Percentiles rank a stretch among this genome's conserved stretches.
These are phyloP conservation scores for Alectoria sarmentosa DNA, from an alignment of 495 filamentous ascomycete species.

Conservation along the genomic window DNA sequence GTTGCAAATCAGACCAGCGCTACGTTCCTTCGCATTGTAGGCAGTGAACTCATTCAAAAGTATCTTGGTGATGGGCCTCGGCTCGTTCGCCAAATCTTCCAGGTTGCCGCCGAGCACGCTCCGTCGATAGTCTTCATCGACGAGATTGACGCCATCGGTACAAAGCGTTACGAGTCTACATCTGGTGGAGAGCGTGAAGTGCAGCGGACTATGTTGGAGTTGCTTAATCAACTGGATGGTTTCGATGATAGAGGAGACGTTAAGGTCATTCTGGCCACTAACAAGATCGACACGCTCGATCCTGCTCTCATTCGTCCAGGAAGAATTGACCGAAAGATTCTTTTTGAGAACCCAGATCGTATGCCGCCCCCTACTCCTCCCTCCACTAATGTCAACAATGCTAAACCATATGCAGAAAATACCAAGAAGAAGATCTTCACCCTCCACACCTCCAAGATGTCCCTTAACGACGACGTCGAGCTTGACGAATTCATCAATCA, in stretches of 20 bases:
- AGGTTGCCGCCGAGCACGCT: conserved; percentile 91
- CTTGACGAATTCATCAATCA: conserved; percentile 97
- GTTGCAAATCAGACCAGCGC: conserved; percentile 98
- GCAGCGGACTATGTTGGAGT: conserved; percentile 96
- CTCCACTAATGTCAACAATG: not conserved
- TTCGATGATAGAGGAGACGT: conserved; percentile 99
- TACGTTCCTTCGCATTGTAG: conserved; percentile 96
- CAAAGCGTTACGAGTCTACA: conserved; percentile 96
- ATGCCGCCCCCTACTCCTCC: conserved; percentile 30
- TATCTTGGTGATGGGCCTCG: conserved; percentile 95
- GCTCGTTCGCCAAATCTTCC: conserved; percentile 94
- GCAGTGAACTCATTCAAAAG: conserved; percentile 97
- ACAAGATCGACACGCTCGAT: conserved; percentile 98
- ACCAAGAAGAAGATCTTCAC: conserved; percentile 99
- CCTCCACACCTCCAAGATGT: conserved; percentile 99
- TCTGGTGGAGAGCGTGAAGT: conserved; percentile 97
- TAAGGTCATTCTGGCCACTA: conserved; percentile 99
- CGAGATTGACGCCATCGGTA: conserved; percentile 98
- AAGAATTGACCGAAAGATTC: conserved; percentile 97
- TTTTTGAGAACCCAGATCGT: conserved; percentile 98
- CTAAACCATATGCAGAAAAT: conserved; percentile 57
- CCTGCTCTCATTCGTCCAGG: conserved; percentile 94
- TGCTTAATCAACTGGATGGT: conserved; percentile 96
- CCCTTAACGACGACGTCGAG: conserved; percentile 87
- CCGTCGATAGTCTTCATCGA: conserved; percentile 99